phyloP scores from a whole-genome alignment of 805 yeast genomes.

The Kluyveromyces siamensis region DNA sequence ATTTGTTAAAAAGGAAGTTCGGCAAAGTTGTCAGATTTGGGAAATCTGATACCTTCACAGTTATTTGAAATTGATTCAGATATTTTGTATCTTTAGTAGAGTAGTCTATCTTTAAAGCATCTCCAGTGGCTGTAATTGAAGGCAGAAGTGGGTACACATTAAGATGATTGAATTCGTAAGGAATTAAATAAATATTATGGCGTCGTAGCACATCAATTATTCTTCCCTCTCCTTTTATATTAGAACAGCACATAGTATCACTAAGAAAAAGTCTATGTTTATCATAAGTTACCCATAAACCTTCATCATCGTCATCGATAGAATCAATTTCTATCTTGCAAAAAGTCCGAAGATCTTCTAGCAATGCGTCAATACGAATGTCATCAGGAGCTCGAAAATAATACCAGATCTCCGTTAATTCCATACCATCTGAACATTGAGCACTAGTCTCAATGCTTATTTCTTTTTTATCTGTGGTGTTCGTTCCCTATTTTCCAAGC shows the following conservation, averaged over 20 bases:
- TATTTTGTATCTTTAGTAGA: background rate
- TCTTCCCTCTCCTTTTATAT: background rate
- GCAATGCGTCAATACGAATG: background rate
- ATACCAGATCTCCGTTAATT: background rate
- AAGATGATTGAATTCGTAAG: background rate
- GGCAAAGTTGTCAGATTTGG: background rate
- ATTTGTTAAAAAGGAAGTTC: background rate
- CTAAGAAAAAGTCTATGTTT: background rate
- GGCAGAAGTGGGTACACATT: background rate
- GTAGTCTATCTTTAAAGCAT: background rate
- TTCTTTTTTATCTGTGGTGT: background rate
- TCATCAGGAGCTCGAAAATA: conserved; percentile 1
- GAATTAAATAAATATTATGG: background rate
- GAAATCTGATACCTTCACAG: background rate
- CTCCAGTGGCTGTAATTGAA: background rate
- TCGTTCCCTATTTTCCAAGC: background rate
- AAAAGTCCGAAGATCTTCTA: background rate
- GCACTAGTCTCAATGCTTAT: background rate
- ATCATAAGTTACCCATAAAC: background rate
- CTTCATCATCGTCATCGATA: background rate
- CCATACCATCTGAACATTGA: background rate
- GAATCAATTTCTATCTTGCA: background rate
- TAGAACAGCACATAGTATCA: background rate
- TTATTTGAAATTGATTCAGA: conserved; percentile 1
- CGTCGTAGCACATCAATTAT: background rate